A percentile compares a stretch with the other conserved stretches of the same genome.
Conservation (phyloP, 768 basidiomycete species). For the Cyclocybe aegerita region DNA sequence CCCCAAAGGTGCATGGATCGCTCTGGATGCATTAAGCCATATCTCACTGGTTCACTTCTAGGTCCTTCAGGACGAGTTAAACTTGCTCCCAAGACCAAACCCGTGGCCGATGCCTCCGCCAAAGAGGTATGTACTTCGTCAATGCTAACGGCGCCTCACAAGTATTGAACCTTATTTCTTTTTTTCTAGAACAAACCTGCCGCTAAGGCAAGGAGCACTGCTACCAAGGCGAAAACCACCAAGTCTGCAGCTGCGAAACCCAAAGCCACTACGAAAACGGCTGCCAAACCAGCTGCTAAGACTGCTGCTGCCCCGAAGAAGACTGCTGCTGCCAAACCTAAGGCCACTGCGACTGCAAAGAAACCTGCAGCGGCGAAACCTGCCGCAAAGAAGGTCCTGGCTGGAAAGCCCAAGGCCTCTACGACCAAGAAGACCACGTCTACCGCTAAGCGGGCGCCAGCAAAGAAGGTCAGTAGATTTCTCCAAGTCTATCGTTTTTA, state of each 20-base stretch:
- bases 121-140: conserved; percentile 36
- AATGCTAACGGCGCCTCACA: conserved; percentile 10
- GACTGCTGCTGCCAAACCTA: conserved; percentile 23
- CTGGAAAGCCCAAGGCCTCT: conserved; percentile 34
- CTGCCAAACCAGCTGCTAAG: conserved; percentile 25
- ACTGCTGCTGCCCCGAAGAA: conserved; percentile 22
- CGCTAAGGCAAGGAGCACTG: conserved; percentile 30
- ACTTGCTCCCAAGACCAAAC: conserved; percentile 52
- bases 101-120: conserved; percentile 33
- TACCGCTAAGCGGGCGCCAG: conserved; percentile 33
- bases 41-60: conserved; percentile 28
- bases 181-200: conserved; percentile 39
- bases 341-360: conserved; percentile 27
- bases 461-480: conserved; percentile 35
- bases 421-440: conserved; percentile 36
- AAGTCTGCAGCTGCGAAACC: conserved; percentile 14
- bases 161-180: conserved; percentile 1
- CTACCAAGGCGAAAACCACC: conserved; percentile 27
- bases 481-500: background rate
- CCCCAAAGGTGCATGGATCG: conserved; percentile 69
- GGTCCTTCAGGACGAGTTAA: conserved; percentile 74
- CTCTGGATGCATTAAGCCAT: conserved; percentile 1
- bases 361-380: conserved; percentile 31
- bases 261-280: conserved; percentile 22
- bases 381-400: conserved; percentile 33